Conservation (phyloP, 2,329 filamentous ascomycete species). For the Westerdykella sp. region DNA sequence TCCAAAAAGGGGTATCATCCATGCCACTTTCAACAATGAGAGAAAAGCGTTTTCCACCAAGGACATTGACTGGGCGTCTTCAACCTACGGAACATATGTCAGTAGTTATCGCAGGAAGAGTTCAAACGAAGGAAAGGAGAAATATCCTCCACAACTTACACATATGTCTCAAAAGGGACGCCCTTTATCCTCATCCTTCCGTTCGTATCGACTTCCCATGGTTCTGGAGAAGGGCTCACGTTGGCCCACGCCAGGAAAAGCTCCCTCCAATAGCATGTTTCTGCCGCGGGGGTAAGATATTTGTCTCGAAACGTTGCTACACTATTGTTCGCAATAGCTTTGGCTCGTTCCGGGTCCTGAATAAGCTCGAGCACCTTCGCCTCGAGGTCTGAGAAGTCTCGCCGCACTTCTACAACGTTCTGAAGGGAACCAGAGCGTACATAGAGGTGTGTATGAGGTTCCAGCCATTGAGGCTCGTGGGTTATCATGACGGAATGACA, state of each 20-base stretch:
- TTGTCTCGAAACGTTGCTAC: conserved; percentile 11
- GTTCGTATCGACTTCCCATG: conserved; percentile 2
- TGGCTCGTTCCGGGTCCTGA: conserved; percentile 8
- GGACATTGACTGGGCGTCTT: too few species aligned
- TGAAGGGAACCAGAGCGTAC: conserved; percentile 10
- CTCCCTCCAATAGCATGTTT: conserved; percentile 15
- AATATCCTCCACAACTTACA: too few species aligned
- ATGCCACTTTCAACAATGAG: too few species aligned
- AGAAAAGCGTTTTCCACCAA: too few species aligned
- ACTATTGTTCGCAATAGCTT: conserved; percentile 11
- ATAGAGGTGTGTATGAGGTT: conserved; percentile 11
- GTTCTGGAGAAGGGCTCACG: conserved; percentile 10
- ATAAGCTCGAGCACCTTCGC: conserved; percentile 9
- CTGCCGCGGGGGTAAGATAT: conserved; percentile 12
- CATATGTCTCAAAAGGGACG: conserved; percentile 3
- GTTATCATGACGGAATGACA: conserved; percentile 28
- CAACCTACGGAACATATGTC: too few species aligned
- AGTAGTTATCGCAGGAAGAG: too few species aligned
- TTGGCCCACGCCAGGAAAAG: conserved; percentile 9
- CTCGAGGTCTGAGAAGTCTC: conserved; percentile 16
- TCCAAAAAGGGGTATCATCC: too few species aligned
- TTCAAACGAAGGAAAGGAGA: too few species aligned
- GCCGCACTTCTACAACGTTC: conserved; percentile 16
- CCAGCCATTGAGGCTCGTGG: conserved; percentile 14
- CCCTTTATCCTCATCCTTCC: conserved; percentile 1